Conservation (phyloP, 2,329 filamentous ascomycete genomes). For the Clonostachys rhizophaga region DNA sequence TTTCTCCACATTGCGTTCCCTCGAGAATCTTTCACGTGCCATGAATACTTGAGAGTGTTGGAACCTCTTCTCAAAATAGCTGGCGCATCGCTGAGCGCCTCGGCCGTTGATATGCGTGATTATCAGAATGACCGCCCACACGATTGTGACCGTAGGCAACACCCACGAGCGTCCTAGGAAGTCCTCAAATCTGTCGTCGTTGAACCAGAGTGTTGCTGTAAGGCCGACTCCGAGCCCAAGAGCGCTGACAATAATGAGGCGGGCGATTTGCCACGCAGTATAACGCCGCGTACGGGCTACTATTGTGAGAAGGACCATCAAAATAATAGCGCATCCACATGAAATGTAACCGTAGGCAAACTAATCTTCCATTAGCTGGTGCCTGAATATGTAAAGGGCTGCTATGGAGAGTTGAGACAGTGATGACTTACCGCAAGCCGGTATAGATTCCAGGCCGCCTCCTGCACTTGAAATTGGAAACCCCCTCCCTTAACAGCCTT, state of each 20-base stretch:
- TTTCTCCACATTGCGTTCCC: too few species aligned
- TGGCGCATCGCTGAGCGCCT: too few species aligned
- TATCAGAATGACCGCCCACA: constrained; percentile 23
- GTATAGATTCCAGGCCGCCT: constrained; percentile 15
- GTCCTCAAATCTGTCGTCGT: constrained; percentile 1
- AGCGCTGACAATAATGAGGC: constrained; percentile 18
- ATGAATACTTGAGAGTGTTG: too few species aligned
- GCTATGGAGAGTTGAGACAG: neutral
- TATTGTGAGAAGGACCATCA: constrained; percentile 22
- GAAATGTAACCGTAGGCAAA: constrained; percentile 24
- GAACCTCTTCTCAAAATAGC: too few species aligned
- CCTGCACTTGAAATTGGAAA: constrained; percentile 13
- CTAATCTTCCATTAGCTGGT: constrained; percentile 6
- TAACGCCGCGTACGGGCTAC: constrained; percentile 20
- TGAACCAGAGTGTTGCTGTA: constrained; percentile 15
- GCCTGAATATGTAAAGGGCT: neutral
- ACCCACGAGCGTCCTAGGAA: constrained; percentile 22
- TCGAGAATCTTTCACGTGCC: too few species aligned
- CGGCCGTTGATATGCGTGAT: constrained; percentile 15
- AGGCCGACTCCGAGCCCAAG: constrained; percentile 21
- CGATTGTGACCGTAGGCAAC: constrained; percentile 21
- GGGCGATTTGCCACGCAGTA: constrained; percentile 22
- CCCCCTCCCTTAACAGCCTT: constrained; percentile 5
- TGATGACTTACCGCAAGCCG: constrained; percentile 19
- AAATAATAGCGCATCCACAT: constrained; percentile 18